Evolutionary conservation across 2,329 filamentous ascomycete species (phyloP), one percentile per base, ranked within the genome.

Genomic region (Hypomyces rosellus): DNA sequence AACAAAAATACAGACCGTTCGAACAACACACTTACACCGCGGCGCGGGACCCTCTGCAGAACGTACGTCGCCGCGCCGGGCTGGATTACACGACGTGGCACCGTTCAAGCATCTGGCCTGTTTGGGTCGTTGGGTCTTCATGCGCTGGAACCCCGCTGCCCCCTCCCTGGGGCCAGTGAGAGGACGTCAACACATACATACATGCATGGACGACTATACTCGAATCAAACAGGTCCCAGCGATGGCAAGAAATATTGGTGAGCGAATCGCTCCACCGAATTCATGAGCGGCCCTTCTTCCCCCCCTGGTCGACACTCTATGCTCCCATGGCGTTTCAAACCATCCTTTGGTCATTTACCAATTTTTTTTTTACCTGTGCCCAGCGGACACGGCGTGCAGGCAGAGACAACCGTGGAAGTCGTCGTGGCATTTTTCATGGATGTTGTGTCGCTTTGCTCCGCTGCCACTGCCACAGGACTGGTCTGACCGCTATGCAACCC

Each of bases 121-220:
- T 46, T 45, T 52, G 30, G 25, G 46, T 46, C 42, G 47, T 49
- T 52, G 50, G 50, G 46, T 49, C 50, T 18, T 39, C 42, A 52
- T 52, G 50, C 50, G 43, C 37, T 11, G 18, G 34, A 37, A 18
- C 42, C 46, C 45, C 46, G 13, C 6, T 36, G 49, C 49, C 49
- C 7, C 7, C 6, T 38, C 36, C 37, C 22, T 20, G 15, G 38
- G 18, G 38, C 43, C 48, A 37, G 48, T 41, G 42, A 36, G 12
- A 39, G 30, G 12, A 51, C n/a, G 41, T 39, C 48, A 49, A 33
- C 48, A 42, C 48, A 34, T 34, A 34, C 15, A n/a, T 30, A 34
- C 34, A 40, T 49, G 18, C 20, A 20, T 20, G 15, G 16, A 20
- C 20, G 20, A 18, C 45, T 44, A 44, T 5, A n/a, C 44, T 43